These are phyloP conservation scores for Posidonia oceanica DNA, from an alignment of 116 monocot species.

Conservation along the genomic window DNA sequence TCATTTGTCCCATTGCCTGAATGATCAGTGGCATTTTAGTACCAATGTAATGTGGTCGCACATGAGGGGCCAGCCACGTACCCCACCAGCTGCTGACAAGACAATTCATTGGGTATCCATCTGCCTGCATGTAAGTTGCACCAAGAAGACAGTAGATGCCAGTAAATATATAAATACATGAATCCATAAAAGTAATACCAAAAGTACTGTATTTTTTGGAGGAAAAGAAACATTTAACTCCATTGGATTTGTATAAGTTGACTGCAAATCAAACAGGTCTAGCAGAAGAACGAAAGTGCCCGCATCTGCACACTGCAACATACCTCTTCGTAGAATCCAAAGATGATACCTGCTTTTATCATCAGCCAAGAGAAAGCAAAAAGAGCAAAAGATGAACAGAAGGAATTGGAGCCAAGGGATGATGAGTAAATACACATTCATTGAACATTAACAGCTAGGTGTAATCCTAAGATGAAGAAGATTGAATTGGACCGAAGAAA, in stretches of 20 bases:
- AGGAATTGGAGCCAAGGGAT: too few relatives aligned
- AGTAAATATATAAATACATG: neutral
- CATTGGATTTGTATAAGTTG: too few relatives aligned
- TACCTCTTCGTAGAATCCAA: neutral
- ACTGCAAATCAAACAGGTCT: too few relatives aligned
- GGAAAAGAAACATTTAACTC: too few relatives aligned
- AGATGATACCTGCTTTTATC: slow-evolving; percentile 1
- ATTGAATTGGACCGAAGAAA: too few relatives aligned
- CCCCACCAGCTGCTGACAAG: slow-evolving; percentile 13
- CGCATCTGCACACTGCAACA: neutral
- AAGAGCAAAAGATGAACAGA: too few relatives aligned
- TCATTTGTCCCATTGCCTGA: slow-evolving; percentile 1
- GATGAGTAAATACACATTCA: too few relatives aligned
- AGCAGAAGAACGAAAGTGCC: neutral
- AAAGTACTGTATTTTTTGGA: neutral
- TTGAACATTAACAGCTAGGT: too few relatives aligned
- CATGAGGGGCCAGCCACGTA: slow-evolving; percentile 2
- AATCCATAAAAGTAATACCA: neutral
- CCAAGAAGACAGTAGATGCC: neutral
- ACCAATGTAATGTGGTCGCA: slow-evolving; percentile 15
- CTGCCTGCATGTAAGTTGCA: slow-evolving; percentile 6
- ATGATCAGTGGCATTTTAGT: slow-evolving; percentile 7
- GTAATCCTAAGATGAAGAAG: too few relatives aligned
- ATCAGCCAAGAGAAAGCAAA: neutral
- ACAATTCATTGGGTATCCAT: slow-evolving; percentile 18